Percentiles rank a stretch among this genome's conserved stretches.
These are phyloP conservation scores for Acidomyces sp. DNA, from an alignment of 495 filamentous ascomycete species.

Conservation along the genomic window DNA sequence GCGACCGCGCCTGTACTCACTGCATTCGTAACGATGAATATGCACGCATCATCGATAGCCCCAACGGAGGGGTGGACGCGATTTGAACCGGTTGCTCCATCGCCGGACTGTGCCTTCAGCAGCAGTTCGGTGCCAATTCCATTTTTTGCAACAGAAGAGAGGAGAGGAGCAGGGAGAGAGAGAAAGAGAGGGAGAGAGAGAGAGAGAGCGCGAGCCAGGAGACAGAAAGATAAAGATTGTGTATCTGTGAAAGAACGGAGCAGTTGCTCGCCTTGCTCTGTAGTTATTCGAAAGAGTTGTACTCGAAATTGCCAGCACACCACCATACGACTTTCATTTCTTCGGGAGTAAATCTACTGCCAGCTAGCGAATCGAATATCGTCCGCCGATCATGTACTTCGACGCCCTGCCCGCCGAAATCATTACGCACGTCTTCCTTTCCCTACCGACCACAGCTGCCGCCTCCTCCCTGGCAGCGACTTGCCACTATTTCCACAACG, in stretches of 20 bases:
- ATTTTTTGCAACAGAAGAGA: neutral
- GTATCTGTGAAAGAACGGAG: too few relatives aligned
- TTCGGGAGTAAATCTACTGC: too few relatives aligned
- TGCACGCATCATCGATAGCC: slow-evolving; percentile 38
- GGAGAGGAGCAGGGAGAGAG: neutral
- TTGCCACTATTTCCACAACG: slow-evolving; percentile 40
- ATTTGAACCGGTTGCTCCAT: slow-evolving; percentile 37
- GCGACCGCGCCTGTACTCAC: slow-evolving; percentile 17
- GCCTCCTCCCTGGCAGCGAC: slow-evolving; percentile 42
- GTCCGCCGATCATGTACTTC: slow-evolving; percentile 32
- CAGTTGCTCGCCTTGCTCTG: too few relatives aligned
- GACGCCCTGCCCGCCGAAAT: slow-evolving; percentile 47
- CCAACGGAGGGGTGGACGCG: slow-evolving; percentile 56
- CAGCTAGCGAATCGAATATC: neutral
- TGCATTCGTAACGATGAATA: neutral
- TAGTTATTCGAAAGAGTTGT: too few relatives aligned
- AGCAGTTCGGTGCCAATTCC: slow-evolving; percentile 7
- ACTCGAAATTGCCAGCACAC: too few relatives aligned
- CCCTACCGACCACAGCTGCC: slow-evolving; percentile 39
- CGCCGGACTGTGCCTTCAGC: slow-evolving; percentile 3
- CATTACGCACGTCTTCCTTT: slow-evolving; percentile 46
- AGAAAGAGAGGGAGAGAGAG: neutral
- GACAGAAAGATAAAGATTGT: too few relatives aligned
- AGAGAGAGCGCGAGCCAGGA: slow-evolving; percentile 4
- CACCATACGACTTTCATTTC: too few relatives aligned